Conservation (phyloP, 129 eudicot species). For the Rutidosis leptorrhynchoides region DNA sequence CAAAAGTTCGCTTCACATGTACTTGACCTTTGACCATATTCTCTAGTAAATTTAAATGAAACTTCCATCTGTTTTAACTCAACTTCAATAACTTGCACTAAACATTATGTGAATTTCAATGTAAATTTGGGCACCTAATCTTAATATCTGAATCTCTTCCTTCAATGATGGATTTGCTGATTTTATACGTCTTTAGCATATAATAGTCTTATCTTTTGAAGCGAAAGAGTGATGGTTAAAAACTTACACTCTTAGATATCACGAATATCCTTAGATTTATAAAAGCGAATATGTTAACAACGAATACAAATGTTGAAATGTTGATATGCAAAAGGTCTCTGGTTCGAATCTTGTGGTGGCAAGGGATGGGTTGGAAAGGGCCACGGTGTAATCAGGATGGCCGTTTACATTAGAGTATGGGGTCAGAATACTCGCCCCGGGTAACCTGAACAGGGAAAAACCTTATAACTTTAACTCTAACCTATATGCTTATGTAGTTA, state of each 20-base stretch:
- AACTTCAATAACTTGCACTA: not conserved
- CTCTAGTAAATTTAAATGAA: not conserved
- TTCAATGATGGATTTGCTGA: not conserved
- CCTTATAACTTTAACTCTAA: too few species aligned
- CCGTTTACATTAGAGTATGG: too few species aligned
- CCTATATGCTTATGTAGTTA: not conserved
- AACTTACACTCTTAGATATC: not conserved
- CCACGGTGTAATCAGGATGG: too few species aligned
- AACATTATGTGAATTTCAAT: not conserved
- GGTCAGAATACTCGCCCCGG: too few species aligned
- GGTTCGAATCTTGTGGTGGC: too few species aligned
- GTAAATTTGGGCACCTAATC: not conserved
- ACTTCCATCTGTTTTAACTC: not conserved
- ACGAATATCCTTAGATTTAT: not conserved
- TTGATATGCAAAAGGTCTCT: too few species aligned
- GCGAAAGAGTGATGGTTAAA: not conserved
- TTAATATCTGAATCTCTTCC: not conserved
- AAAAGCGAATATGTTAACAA: not conserved
- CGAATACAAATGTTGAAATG: not conserved
- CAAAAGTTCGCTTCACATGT: not conserved
- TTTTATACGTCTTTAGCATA: not conserved
- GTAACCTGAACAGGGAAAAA: too few species aligned
- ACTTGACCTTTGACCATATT: not conserved
- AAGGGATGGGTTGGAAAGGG: too few species aligned
- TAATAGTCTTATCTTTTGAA: slow-evolving; percentile 1